Evolutionary conservation across 1,284 basidiomycete species (phyloP).

Genomic region (Tilletia indica): DNA sequence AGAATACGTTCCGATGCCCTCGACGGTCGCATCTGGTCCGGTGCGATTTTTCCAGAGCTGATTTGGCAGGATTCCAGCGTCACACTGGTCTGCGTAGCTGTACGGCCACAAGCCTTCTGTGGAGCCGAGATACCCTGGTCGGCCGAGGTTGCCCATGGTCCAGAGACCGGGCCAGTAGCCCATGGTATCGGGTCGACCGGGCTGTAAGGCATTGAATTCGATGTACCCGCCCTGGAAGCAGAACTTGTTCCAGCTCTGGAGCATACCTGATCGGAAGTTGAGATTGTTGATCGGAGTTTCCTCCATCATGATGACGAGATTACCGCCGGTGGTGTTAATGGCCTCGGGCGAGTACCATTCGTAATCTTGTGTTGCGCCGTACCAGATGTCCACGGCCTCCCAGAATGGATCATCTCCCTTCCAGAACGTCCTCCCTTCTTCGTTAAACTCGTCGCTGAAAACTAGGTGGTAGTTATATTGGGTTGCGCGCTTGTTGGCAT

Average conservation of each 20-base stretch:
- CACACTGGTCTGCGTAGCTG: slow-evolving; percentile 54
- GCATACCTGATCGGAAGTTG: slow-evolving; percentile 53
- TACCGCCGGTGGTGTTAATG: slow-evolving; percentile 46
- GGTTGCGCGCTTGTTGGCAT: slow-evolving; percentile 23
- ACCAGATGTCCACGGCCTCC: slow-evolving; percentile 54
- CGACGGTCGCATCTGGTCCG: not conserved
- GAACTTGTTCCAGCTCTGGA: slow-evolving; percentile 56
- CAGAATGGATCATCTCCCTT: slow-evolving; percentile 38
- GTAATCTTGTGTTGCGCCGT: slow-evolving; percentile 46
- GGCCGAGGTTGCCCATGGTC: slow-evolving; percentile 49
- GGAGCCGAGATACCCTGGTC: slow-evolving; percentile 43
- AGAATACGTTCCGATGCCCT: not conserved
- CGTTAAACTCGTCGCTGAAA: slow-evolving; percentile 23
- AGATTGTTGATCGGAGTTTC: slow-evolving; percentile 42
- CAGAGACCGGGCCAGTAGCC: slow-evolving; percentile 60
- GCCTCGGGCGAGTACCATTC: slow-evolving; percentile 57
- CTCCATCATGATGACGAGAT: slow-evolving; percentile 42
- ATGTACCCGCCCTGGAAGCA: slow-evolving; percentile 56
- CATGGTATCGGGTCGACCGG: slow-evolving; percentile 39
- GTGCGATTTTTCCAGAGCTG: not conserved
- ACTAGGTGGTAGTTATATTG: slow-evolving; percentile 18
- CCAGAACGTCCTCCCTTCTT: slow-evolving; percentile 21
- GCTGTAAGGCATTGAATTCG: slow-evolving; percentile 36
- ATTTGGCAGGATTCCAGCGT: slow-evolving; percentile 25
- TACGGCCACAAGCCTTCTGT: slow-evolving; percentile 56